These are phyloP conservation scores for Cordyceps pruinosa DNA, from an alignment of 2,329 filamentous ascomycete species.

Conservation along the genomic window DNA sequence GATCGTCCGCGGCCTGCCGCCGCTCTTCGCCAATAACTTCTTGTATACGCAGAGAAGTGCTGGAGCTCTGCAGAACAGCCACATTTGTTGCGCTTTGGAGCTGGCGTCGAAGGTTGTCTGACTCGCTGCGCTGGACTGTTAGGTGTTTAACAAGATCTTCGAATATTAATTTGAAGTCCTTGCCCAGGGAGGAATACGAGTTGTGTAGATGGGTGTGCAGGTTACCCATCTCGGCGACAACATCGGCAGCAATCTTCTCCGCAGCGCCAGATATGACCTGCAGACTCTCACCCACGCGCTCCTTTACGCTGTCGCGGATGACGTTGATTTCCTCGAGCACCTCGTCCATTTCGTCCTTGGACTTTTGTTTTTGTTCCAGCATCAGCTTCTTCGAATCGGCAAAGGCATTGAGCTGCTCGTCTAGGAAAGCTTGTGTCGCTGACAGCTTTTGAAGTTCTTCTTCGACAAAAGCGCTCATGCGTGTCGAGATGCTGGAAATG, in stretches of 20 bases:
- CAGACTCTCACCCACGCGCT: constrained; percentile 75
- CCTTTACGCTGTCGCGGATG: constrained; percentile 83
- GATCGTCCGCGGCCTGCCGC: constrained; percentile 63
- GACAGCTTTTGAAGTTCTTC: constrained; percentile 67
- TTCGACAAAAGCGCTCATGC: constrained; percentile 71
- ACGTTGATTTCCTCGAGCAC: constrained; percentile 86
- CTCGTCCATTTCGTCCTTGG: constrained; percentile 82
- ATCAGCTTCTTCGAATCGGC: constrained; percentile 61
- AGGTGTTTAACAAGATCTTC: constrained; percentile 73
- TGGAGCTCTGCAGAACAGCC: constrained; percentile 61
- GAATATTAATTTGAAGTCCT: constrained; percentile 80
- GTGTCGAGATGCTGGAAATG: constrained; percentile 57
- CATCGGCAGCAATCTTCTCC: constrained; percentile 81
- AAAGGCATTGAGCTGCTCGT: constrained; percentile 62
- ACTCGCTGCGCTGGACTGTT: constrained; percentile 68
- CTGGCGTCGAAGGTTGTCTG: constrained; percentile 63
- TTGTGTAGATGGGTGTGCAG: constrained; percentile 79
- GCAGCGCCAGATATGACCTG: constrained; percentile 77
- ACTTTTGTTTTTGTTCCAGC: constrained; percentile 57
- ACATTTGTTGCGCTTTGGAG: constrained; percentile 63
- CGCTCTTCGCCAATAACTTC: constrained; percentile 71
- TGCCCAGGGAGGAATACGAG: constrained; percentile 76
- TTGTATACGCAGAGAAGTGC: constrained; percentile 59
- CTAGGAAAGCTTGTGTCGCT: constrained; percentile 61
- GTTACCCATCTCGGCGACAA: constrained; percentile 74